These are phyloP conservation scores for Hyaloscypha bicolor DNA, from an alignment of 495 filamentous ascomycete species.

Conservation along the genomic window DNA sequence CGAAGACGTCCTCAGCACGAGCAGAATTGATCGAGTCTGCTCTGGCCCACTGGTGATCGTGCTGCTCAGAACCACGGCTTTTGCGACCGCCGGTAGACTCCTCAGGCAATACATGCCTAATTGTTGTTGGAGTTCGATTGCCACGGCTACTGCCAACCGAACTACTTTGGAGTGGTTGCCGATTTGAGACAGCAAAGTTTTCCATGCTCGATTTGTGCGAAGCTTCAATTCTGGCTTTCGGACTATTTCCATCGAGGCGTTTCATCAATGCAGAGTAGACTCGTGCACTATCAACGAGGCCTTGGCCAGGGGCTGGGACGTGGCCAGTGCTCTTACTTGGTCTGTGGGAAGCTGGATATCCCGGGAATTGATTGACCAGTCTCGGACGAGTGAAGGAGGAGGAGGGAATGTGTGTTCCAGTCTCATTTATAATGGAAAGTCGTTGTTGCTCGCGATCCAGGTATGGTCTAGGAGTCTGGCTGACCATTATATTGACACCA, in stretches of 20 bases:
- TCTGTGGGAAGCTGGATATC: slow-evolving; percentile 25
- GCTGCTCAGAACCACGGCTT: slow-evolving; percentile 6
- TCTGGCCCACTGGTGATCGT: slow-evolving; percentile 30
- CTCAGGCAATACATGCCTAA: slow-evolving; percentile 38
- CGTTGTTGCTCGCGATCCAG: slow-evolving; percentile 56
- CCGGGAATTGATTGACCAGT: slow-evolving; percentile 23
- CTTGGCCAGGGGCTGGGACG: slow-evolving; percentile 40
- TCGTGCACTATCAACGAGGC: slow-evolving; percentile 60
- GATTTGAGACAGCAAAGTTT: slow-evolving; percentile 35
- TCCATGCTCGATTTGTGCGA: slow-evolving; percentile 38
- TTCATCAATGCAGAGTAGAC: slow-evolving; percentile 77
- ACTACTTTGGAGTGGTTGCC: slow-evolving; percentile 39
- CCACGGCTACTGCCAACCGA: slow-evolving; percentile 24
- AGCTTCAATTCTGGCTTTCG: slow-evolving; percentile 33
- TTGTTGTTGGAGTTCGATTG: slow-evolving; percentile 34
- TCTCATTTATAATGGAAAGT: slow-evolving; percentile 68
- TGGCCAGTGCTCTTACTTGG: slow-evolving; percentile 19
- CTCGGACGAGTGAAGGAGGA: slow-evolving; percentile 38
- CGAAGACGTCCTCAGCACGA: slow-evolving; percentile 25
- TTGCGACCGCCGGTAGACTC: background rate
- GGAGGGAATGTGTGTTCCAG: slow-evolving; percentile 51
- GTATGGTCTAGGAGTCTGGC: slow-evolving; percentile 36
- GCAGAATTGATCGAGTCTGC: slow-evolving; percentile 22
- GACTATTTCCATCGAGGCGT: slow-evolving; percentile 51
- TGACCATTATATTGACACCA: slow-evolving; percentile 45